Base-by-base conservation (phyloP, 805 yeast genomes). In the Candida palmyrensis region DNA sequence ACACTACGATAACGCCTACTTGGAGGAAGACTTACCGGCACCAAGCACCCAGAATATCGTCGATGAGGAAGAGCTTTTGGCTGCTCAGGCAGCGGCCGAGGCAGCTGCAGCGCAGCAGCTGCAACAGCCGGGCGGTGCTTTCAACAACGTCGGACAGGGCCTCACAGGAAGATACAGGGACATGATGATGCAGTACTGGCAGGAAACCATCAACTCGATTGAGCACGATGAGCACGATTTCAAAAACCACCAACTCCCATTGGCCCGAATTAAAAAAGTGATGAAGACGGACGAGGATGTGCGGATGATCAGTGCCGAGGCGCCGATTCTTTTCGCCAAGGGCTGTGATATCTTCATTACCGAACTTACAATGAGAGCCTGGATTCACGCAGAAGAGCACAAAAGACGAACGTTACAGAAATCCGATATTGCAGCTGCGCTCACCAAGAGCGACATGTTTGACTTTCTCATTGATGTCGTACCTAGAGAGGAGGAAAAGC, bases 251-350 rank as follows among this genome's bases (percentile, higher is more conserved):
- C 96, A 89, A 42, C 66, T 92, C 41, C 99, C 99, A 12, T 68
- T 92, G 35, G 98, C 98, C 4, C 73, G 99, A 46, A 92, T 92
- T 48, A 90, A 92, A 53, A 90, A 90, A 57, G 97, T 90, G 25
- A 90, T 90, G 97, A 90, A 90, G 55, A 89, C 97, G 0, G 97
- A 90, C 55, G 95, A 87, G 53, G 97, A 90, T 43, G 97, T 92
- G 25, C 76, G 88, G 43, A 92, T 92, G 99, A 92, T 92, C 37
- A 79, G 92, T 42, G 97, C 98, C 2, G 99, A 92, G 62, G 97
- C 97, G 1, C 98, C 99, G 2, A 88, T 92, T 21, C 61, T 92
- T 39, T 92, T 92, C 64, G 97, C 98, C 29, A 92, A 92, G 57
- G 97, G 97, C 1, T 92, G 98, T 60, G 99, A 92, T 55, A 80